phyloP scores from a whole-genome alignment of 495 filamentous ascomycete species.

The Aspergillus campestris region DNA sequence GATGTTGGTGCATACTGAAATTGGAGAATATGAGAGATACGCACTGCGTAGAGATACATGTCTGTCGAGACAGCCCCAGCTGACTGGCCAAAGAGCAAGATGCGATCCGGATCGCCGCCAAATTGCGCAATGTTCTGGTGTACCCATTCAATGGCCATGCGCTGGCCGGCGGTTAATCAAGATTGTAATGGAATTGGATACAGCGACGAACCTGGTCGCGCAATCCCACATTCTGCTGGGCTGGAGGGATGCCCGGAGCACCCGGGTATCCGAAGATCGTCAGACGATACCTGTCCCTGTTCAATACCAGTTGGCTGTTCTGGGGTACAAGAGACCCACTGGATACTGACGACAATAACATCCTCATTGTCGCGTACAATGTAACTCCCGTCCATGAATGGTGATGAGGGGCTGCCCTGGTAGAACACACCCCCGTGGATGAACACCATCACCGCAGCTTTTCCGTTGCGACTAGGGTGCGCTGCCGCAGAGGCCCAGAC shows the following conservation, averaged over 20 bases:
- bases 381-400: constrained; percentile 30
- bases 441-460: constrained; percentile 14
- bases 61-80: constrained; percentile 16
- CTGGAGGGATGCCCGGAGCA: constrained; percentile 12
- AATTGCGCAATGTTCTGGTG: constrained; percentile 26
- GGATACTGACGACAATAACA: constrained; percentile 27
- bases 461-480: background rate
- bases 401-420: constrained; percentile 21
- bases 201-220: constrained; percentile 19
- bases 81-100: constrained; percentile 15
- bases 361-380: constrained; percentile 23
- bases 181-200: background rate
- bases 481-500: constrained; percentile 32
- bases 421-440: constrained; percentile 21
- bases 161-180: constrained; percentile 6
- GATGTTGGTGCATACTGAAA: too few relatives aligned
- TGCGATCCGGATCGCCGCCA: constrained; percentile 22
- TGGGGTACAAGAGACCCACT: constrained; percentile 8
- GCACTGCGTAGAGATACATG: too few relatives aligned
- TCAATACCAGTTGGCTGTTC: too few relatives aligned
- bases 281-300: constrained; percentile 19
- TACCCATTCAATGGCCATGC: constrained; percentile 31
- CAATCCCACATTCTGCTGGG: constrained; percentile 22
- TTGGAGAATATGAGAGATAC: too few relatives aligned
- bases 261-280: constrained; percentile 32